Evolutionary conservation across 139 green algal genomes (phyloP).

Genomic region (Chloropicon primus): DNA sequence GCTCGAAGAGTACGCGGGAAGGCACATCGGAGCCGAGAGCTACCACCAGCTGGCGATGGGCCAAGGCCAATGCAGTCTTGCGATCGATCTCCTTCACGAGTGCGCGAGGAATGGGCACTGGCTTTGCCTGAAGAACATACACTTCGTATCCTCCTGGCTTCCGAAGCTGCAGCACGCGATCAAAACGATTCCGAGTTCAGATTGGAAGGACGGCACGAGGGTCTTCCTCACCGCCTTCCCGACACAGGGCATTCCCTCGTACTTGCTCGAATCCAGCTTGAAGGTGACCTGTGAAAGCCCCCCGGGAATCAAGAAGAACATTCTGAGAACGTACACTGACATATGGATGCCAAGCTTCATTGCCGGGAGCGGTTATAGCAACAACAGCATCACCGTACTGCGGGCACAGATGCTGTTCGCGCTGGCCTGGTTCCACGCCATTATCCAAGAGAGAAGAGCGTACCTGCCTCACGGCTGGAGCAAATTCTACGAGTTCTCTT

Average conservation of each 20-base stretch:
- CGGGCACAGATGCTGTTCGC: slow-evolving; percentile 62
- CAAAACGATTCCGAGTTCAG: neutral
- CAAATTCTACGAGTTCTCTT: slow-evolving; percentile 72
- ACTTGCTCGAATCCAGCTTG: slow-evolving; percentile 47
- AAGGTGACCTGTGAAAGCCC: slow-evolving; percentile 71
- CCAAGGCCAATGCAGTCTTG: slow-evolving; percentile 55
- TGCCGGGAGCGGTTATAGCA: neutral
- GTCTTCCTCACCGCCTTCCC: slow-evolving; percentile 60
- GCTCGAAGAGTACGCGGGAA: slow-evolving; percentile 45
- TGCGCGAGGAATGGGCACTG: slow-evolving; percentile 44
- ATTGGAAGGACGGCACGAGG: slow-evolving; percentile 32
- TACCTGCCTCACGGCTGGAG: slow-evolving; percentile 44
- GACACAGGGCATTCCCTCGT: slow-evolving; percentile 47
- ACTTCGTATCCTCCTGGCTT: slow-evolving; percentile 61
- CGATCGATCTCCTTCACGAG: slow-evolving; percentile 47
- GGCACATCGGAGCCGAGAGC: neutral
- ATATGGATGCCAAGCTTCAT: neutral
- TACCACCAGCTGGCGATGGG: slow-evolving; percentile 70
- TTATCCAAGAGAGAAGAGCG: slow-evolving; percentile 49
- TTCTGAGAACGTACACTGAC: slow-evolving; percentile 37
- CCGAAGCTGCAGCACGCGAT: slow-evolving; percentile 57
- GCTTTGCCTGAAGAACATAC: slow-evolving; percentile 75
- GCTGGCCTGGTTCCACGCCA: slow-evolving; percentile 72
- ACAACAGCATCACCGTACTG: neutral
- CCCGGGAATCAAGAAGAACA: slow-evolving; percentile 67